Conservation (phyloP, 306 rosid species). For the Fagus crenata region DNA sequence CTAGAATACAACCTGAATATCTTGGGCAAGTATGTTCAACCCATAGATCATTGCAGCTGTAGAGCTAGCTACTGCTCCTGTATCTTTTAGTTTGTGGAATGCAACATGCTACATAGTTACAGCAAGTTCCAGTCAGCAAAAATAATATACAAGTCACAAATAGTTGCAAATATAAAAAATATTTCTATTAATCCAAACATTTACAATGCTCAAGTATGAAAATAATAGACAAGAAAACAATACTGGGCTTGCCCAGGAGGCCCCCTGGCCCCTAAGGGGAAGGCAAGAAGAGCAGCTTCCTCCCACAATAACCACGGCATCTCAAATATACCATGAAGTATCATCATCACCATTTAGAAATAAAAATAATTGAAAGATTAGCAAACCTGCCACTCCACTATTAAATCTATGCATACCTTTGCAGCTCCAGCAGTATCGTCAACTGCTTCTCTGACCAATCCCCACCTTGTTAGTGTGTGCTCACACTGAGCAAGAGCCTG, state of each 20-base stretch:
- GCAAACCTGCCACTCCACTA: constrained; percentile 8
- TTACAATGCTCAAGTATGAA: not conserved
- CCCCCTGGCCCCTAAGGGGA: not conserved
- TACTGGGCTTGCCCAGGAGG: not conserved
- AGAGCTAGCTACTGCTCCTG: constrained; percentile 95
- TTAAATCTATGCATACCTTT: constrained; percentile 55
- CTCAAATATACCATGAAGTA: not conserved
- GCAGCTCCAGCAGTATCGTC: constrained; percentile 99
- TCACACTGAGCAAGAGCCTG: constrained; percentile 99
- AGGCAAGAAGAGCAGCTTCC: constrained; percentile 6
- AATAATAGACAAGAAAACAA: not conserved
- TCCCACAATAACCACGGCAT: not conserved
- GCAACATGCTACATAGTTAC: constrained; percentile 67
- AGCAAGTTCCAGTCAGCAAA: constrained; percentile 11
- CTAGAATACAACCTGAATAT: constrained; percentile 73
- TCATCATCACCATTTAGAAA: not conserved
- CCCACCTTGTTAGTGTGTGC: constrained; percentile 67
- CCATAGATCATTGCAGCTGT: constrained; percentile 79
- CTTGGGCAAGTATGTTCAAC: constrained; percentile 72
- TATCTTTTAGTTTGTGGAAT: constrained; percentile 59
- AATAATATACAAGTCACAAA: constrained; percentile 18
- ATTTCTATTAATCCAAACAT: not conserved
- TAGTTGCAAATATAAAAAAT: constrained; percentile 5
- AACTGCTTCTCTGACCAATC: constrained; percentile 87
- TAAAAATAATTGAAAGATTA: not conserved